Base-by-base conservation (phyloP, 1,284 basidiomycete genomes). In the Mycosarcoma mackinlayi region DNA sequence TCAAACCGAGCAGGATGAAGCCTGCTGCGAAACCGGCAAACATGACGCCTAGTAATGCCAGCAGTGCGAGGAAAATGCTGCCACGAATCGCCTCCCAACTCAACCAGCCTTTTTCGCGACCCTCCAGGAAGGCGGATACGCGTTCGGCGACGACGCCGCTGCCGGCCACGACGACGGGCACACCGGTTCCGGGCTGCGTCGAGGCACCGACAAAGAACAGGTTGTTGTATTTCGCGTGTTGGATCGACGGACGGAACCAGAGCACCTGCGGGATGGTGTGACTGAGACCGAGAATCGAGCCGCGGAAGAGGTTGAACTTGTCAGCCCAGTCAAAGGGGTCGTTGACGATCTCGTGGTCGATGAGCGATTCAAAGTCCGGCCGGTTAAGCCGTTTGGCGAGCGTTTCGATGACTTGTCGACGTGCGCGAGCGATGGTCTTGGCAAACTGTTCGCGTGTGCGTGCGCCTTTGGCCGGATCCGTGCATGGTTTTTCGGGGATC, bases 191-290 rank as follows among this genome's bases (percentile, higher is more conserved):
- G 3, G 83, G 83, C 49, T 84, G 83, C 1, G 83, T 81, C 3
- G 75, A 78, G 1, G 83, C 83, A n/a, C 83, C 83, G 24, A 83
- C 81, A 34, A 84, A 84, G 77, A 83, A 84, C 23, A 83, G 72
- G 38, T 82, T 83, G 40, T 30, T 27, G 55, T 72, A 73, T 13
- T 25, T 46, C 1, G 63, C 60, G 37, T 76, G 77, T 24, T 81
- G 76, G 50, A 81, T 81, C 25, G 70, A 73, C 18, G 81, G 82
- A 13, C 83, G 61, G 65, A 83, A 83, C 67, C 75, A 78, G 14
- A 77, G 49, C 14, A 80, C 82, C 60, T 77, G 82, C 27, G 83
- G 75, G 48, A 84, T 81, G 41, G 77, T 81, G 54, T 84, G 84
- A 16, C 68, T 75, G 16, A 84, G 60, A 13, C 84, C 84, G 30